These are phyloP conservation scores for Pleurotus salmoneostramineus DNA, from an alignment of 768 basidiomycete genomes.

Conservation along the genomic window DNA sequence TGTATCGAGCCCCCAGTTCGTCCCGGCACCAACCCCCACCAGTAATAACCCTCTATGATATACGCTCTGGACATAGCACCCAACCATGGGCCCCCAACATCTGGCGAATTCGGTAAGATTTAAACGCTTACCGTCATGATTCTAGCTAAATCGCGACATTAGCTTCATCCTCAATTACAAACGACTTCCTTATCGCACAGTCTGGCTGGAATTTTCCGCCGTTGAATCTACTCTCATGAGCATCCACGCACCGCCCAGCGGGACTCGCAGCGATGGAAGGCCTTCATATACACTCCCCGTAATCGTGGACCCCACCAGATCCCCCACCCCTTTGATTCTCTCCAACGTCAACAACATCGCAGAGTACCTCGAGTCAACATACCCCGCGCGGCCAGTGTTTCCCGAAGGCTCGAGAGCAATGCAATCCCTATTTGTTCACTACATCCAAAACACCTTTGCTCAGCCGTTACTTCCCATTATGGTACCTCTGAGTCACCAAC, in stretches of 20 bases:
- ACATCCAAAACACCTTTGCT: slow-evolving; percentile 60
- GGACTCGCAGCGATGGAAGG: slow-evolving; percentile 49
- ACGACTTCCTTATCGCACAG: slow-evolving; percentile 62
- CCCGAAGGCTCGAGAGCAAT: slow-evolving; percentile 68
- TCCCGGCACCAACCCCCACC: slow-evolving; percentile 22
- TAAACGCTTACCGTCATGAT: background rate
- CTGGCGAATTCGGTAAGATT: slow-evolving; percentile 61
- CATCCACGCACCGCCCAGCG: slow-evolving; percentile 57
- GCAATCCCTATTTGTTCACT: slow-evolving; percentile 67
- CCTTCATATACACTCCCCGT: slow-evolving; percentile 69
- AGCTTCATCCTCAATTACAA: slow-evolving; percentile 80
- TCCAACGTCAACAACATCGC: slow-evolving; percentile 61
- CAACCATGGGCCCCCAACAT: slow-evolving; percentile 78
- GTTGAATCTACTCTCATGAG: slow-evolving; percentile 57
- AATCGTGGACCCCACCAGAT: slow-evolving; percentile 54
- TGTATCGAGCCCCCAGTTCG: background rate
- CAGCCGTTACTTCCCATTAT: slow-evolving; percentile 68
- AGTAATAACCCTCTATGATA: slow-evolving; percentile 63
- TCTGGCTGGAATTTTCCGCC: slow-evolving; percentile 69
- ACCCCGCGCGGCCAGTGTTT: slow-evolving; percentile 67
- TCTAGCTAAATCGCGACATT: background rate
- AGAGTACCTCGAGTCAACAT: slow-evolving; percentile 66
- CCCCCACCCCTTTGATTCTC: slow-evolving; percentile 46
- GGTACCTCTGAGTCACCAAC: slow-evolving; percentile 63
- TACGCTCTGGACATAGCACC: slow-evolving; percentile 46